phyloP scores from a whole-genome alignment of 345 rosid species.

The Pistacia vera region DNA sequence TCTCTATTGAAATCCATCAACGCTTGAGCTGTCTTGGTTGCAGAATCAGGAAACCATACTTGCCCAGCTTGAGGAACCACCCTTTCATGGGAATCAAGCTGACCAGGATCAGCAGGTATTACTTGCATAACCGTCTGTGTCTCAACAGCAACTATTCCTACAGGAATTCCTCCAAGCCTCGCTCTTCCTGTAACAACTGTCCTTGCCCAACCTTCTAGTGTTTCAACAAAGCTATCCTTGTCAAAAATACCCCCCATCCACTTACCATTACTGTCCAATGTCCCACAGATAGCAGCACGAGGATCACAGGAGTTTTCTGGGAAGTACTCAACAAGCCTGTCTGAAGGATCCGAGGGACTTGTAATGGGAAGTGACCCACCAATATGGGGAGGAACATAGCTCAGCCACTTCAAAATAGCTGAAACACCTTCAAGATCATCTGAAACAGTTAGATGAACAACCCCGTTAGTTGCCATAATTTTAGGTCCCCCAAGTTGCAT shows the following conservation, averaged over 20 bases:
- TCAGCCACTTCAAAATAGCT: conserved; percentile 93
- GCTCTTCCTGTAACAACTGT: conserved; percentile 99
- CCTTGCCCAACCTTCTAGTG: conserved; percentile 99
- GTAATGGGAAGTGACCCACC: conserved; percentile 86
- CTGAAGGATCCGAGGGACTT: conserved; percentile 72
- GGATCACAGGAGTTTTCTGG: conserved; percentile 97
- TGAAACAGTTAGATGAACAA: conserved; percentile 94
- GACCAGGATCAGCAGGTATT: conserved; percentile 99
- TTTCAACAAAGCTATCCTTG: conserved; percentile 90
- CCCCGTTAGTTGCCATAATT: conserved; percentile 99
- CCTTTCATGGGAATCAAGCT: conserved; percentile 98
- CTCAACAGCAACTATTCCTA: conserved; percentile 98
- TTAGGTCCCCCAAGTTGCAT: conserved; percentile 99
- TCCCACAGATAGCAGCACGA: conserved; percentile 91
- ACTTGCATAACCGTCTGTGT: conserved; percentile 98
- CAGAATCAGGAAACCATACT: conserved; percentile 99
- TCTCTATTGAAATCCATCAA: conserved; percentile 93
- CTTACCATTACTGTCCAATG: conserved; percentile 59
- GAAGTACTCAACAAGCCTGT: conserved; percentile 82
- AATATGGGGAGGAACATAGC: conserved; percentile 74
- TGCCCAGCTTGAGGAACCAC: conserved; percentile 99
- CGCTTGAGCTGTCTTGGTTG: conserved; percentile 96
- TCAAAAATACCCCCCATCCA: conserved; percentile 99
- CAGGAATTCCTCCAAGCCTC: conserved; percentile 97
- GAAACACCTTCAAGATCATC: conserved; percentile 97